These are phyloP conservation scores for Neopestalotiopsis sp. DNA, from an alignment of 2,329 filamentous ascomycete species.

Conservation along the genomic window DNA sequence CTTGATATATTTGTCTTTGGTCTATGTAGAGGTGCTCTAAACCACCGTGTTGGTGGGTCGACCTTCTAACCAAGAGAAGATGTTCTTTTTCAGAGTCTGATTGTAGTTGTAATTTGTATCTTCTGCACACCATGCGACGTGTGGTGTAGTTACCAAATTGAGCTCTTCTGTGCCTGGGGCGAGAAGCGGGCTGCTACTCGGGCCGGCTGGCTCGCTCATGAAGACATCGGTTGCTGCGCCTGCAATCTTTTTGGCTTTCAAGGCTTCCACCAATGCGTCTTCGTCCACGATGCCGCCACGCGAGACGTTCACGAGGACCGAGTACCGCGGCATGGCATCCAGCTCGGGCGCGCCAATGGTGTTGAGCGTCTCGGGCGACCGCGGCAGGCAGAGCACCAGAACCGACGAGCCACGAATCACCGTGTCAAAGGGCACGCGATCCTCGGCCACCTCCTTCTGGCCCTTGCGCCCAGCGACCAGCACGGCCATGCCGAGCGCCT, in stretches of 20 bases:
- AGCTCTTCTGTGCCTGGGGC: slow-evolving; percentile 28
- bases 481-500: slow-evolving; percentile 32
- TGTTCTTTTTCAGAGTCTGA: slow-evolving; percentile 28
- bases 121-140: slow-evolving; percentile 36
- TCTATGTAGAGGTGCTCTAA: background rate
- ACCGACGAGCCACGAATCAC: slow-evolving; percentile 32
- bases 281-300: slow-evolving; percentile 38
- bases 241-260: slow-evolving; percentile 32
- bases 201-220: slow-evolving; percentile 31
- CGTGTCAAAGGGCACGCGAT: slow-evolving; percentile 31
- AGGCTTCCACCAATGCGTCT: slow-evolving; percentile 30
- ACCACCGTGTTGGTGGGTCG: slow-evolving; percentile 15
- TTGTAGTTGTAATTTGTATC: slow-evolving; percentile 34
- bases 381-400: slow-evolving; percentile 33
- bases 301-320: slow-evolving; percentile 36
- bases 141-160: slow-evolving; percentile 36
- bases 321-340: slow-evolving; percentile 27
- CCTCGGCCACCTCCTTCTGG: slow-evolving; percentile 19
- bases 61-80: slow-evolving; percentile 29
- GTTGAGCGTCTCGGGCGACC: slow-evolving; percentile 32
- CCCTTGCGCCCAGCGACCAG: slow-evolving; percentile 35
- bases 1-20: background rate
- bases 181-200: slow-evolving; percentile 28
- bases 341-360: slow-evolving; percentile 32
- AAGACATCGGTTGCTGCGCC: slow-evolving; percentile 37